phyloP scores from a whole-genome alignment of 129 eudicot species.

The Artemisia tridentata region DNA sequence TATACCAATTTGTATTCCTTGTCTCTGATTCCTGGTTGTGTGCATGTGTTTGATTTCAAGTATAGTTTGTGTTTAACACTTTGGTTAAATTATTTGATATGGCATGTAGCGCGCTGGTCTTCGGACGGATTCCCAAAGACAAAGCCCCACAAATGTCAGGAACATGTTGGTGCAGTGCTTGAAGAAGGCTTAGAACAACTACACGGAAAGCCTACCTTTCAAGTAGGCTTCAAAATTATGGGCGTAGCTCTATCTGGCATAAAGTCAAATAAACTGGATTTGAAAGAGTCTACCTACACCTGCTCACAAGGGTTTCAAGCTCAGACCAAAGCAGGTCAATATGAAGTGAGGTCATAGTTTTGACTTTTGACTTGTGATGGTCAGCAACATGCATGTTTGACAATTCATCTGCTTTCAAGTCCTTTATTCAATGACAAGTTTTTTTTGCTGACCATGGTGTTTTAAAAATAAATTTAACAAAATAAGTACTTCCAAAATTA shows the following conservation, averaged over 20 bases:
- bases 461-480: too few species aligned
- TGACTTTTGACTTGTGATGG: neutral
- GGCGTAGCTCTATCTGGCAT: slow-evolving; percentile 89
- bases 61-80: too few species aligned
- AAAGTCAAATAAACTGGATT: slow-evolving; percentile 66
- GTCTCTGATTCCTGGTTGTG: too few species aligned
- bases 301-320: slow-evolving; percentile 87
- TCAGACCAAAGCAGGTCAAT: slow-evolving; percentile 67
- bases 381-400: too few species aligned
- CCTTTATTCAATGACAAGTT: neutral
- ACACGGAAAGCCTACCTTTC: slow-evolving; percentile 73
- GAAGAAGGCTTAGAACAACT: slow-evolving; percentile 75
- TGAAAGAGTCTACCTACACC: slow-evolving; percentile 62
- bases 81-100: neutral
- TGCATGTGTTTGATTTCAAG: too few species aligned
- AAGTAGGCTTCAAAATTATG: slow-evolving; percentile 71
- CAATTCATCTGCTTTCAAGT: too few species aligned
- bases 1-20: too few species aligned
- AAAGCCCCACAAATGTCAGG: slow-evolving; percentile 85
- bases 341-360: slow-evolving; percentile 70
- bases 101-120: slow-evolving; percentile 65
- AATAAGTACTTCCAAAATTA: too few species aligned
- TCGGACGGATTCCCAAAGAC: slow-evolving; percentile 78
- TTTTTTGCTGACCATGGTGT: too few species aligned
- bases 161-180: slow-evolving; percentile 53